Evolutionary conservation across 2,329 filamentous ascomycete species (phyloP), one percentile per base, ranked within the genome.

Genomic region (Aspergillus hortae): DNA sequence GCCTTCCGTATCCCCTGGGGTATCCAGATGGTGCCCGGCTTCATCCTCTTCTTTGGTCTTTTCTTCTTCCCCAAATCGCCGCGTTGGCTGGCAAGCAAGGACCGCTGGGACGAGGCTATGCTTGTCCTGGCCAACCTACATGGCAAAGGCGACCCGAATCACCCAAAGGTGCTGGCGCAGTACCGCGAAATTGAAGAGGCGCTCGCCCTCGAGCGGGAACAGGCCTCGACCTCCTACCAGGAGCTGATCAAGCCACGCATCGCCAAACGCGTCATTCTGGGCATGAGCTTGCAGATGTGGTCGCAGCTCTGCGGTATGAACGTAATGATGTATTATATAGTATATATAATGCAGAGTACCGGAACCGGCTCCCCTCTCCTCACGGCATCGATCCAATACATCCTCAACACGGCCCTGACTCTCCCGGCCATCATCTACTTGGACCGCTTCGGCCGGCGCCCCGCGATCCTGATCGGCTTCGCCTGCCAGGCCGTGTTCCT

Each of bases 361-460:
- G 74, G 70, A 4, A 77, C 77, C 6, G 77, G 80, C 59, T 79
- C 76, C 46, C 79, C 83, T 15, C 76, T 89, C 12, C 68, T 88
- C 36, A 79, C 86, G 6, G 86, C 83, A 12, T 82, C 80, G 7
- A 87, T 89, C 58, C 83, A 88, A 63, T 89, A 87, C 67, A 78
- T 90, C 60, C 88, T 92, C 74, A 91, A 91, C 67, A 88, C 92
- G 1, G 57, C 84, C 40, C 87, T 90, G 82, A 92, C 89, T 0
- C 67, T 91, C 2, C 87, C 87, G 0, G 88, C 87, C 1, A 79
- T 92, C 19, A 69, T 91, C 46, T 91, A 76, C 72, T 80, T 90
- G 61, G 88, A 92, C 60, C 76, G 78, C 51, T 88, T 85, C 81
- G 89, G 89, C 46, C 87, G 88, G 53, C 88, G 87, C 40, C 75